Evolutionary conservation across 169 alveolate genomes (phyloP).

Genomic region (Eimeria sp.): DNA sequence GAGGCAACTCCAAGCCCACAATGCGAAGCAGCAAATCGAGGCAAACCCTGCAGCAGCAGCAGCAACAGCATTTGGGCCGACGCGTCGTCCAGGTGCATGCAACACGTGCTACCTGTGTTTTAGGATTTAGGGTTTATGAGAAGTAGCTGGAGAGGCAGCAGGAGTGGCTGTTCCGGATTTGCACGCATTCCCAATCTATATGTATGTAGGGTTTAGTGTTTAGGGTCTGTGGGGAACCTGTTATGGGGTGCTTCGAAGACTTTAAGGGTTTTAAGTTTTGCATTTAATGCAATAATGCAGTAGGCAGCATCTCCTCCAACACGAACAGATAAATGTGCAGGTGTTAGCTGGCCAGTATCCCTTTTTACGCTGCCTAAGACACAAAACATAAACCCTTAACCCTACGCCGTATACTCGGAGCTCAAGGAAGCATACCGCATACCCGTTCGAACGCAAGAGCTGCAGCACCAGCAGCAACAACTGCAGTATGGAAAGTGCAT

Average conservation of each 20-base stretch:
- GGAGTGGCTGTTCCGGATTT: not conserved
- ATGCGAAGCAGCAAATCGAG: conserved; percentile 56
- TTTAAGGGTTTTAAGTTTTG: conserved; percentile 34
- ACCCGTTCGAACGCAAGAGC: not conserved
- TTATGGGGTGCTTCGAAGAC: not conserved
- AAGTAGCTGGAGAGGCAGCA: not conserved
- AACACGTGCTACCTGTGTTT: not conserved
- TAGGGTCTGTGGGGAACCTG: conserved; percentile 21
- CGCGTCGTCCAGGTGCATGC: too few relatives aligned
- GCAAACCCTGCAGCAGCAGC: conserved; percentile 68
- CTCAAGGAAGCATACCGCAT: too few relatives aligned
- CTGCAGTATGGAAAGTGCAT: not conserved
- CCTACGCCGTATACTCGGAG: not conserved
- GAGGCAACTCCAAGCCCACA: conserved; percentile 45
- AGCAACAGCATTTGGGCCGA: conserved; percentile 37
- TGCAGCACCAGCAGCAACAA: not conserved
- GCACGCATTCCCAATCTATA: not conserved
- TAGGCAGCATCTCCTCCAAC: conserved; percentile 78
- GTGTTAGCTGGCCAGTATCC: conserved; percentile 54
- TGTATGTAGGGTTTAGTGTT: conserved; percentile 28
- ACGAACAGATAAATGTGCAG: conserved; percentile 65
- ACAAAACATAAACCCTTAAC: conserved; percentile 47
- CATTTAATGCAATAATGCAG: conserved; percentile 67
- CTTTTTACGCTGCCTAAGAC: conserved; percentile 7
- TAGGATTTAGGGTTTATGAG: conserved; percentile 35